These are phyloP conservation scores for Macrocybe gigantea DNA, from an alignment of 768 basidiomycete species.

Conservation along the genomic window DNA sequence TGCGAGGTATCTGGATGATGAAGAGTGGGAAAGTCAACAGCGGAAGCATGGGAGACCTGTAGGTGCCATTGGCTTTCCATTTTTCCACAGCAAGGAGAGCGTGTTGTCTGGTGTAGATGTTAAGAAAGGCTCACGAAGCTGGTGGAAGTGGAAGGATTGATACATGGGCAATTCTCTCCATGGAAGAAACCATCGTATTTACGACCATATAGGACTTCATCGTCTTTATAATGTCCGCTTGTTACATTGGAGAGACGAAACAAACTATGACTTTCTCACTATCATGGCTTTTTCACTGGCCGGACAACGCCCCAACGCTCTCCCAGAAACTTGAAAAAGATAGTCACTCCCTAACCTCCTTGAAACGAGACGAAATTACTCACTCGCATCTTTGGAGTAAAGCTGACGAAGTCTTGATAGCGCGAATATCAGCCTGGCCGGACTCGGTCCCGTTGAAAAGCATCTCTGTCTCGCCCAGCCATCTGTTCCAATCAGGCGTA, in stretches of 20 bases:
- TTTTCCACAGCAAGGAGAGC: too few relatives aligned
- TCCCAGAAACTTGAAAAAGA: slow-evolving; percentile 20
- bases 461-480: slow-evolving; percentile 32
- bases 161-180: too few relatives aligned
- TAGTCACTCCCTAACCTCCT: background rate
- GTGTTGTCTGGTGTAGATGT: too few relatives aligned
- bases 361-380: slow-evolving; percentile 4
- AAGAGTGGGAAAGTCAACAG: slow-evolving; percentile 56
- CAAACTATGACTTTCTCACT: too few relatives aligned
- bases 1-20: slow-evolving; percentile 58
- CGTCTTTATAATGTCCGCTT: too few relatives aligned
- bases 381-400: slow-evolving; percentile 31
- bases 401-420: slow-evolving; percentile 19
- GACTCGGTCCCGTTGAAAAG: slow-evolving; percentile 36
- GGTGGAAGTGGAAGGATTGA: too few relatives aligned
- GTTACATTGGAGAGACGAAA: too few relatives aligned
- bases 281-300: slow-evolving; percentile 10
- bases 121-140: too few relatives aligned
- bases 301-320: slow-evolving; percentile 17
- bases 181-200: too few relatives aligned
- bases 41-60: background rate
- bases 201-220: too few relatives aligned
- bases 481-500: slow-evolving; percentile 29
- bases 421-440: slow-evolving; percentile 22
- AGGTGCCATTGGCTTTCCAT: too few relatives aligned